phyloP scores from a whole-genome alignment of 345 rosid genomes.

The Linum usitatissimum region DNA sequence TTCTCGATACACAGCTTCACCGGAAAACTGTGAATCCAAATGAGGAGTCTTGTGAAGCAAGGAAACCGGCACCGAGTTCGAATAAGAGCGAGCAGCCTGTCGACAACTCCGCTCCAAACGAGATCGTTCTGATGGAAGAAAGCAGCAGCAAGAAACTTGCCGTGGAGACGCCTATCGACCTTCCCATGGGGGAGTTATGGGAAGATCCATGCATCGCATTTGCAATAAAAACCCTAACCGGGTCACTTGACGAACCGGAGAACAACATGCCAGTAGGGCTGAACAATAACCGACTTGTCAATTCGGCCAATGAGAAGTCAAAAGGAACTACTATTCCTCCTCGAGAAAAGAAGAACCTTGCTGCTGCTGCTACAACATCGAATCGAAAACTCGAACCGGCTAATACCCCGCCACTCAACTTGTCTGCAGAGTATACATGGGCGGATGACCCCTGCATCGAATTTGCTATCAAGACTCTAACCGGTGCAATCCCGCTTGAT shows the following conservation, averaged over 20 bases:
- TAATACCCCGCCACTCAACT: conserved; percentile 18
- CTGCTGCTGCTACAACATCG: conserved; percentile 13
- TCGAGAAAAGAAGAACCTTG: conserved; percentile 8
- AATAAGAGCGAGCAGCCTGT: conserved; percentile 17
- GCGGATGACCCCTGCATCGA: conserved; percentile 80
- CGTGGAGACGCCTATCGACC: conserved; percentile 22
- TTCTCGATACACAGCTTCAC: neutral
- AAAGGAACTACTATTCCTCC: too few species aligned
- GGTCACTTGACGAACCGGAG: conserved; percentile 35
- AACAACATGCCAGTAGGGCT: conserved; percentile 25
- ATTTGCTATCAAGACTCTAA: conserved; percentile 85
- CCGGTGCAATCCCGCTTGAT: conserved; percentile 63
- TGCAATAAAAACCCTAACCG: conserved; percentile 87
- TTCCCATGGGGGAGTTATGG: conserved; percentile 64
- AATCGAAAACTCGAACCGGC: conserved; percentile 14
- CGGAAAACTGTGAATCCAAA: neutral
- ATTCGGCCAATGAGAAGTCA: neutral
- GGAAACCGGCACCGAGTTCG: conserved; percentile 7
- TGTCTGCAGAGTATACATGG: conserved; percentile 43
- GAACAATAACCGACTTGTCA: conserved; percentile 17
- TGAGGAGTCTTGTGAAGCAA: conserved; percentile 14
- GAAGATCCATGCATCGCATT: conserved; percentile 95
- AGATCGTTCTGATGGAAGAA: conserved; percentile 2
- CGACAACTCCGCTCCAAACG: conserved; percentile 5
- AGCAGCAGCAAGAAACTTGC: conserved; percentile 17